Evolutionary conservation across 495 filamentous ascomycete genomes (phyloP).

Genomic region (Podospora australis): DNA sequence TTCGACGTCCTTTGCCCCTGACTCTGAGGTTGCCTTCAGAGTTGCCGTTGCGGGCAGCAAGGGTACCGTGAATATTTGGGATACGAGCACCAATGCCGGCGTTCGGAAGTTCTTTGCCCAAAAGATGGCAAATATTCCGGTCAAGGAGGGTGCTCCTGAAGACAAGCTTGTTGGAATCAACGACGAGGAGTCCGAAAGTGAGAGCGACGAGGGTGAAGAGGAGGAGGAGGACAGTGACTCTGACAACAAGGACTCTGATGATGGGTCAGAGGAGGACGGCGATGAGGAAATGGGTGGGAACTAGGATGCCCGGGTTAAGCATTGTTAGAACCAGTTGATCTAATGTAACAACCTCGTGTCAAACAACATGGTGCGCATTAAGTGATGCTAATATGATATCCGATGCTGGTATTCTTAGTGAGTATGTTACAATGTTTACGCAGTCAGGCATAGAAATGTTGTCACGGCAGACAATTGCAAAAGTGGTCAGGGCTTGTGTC

Average conservation of each 20-base stretch:
- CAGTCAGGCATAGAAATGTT: no score
- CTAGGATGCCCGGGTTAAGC: slow-evolving; percentile 24
- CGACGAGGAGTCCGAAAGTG: slow-evolving; percentile 55
- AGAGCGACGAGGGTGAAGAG: slow-evolving; percentile 48
- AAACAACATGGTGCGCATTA: no score
- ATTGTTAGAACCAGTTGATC: no score
- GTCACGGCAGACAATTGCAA: no score
- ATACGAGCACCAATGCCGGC: slow-evolving; percentile 87
- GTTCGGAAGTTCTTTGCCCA: slow-evolving; percentile 83
- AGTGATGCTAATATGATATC: no score
- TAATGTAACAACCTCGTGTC: no score
- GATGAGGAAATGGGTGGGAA: slow-evolving; percentile 87
- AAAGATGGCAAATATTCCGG: slow-evolving; percentile 45
- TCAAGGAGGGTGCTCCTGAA: slow-evolving; percentile 52
- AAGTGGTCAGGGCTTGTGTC: no score
- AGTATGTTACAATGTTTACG: no score
- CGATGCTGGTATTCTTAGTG: no score
- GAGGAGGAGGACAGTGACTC: no score
- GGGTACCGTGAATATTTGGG: slow-evolving; percentile 89
- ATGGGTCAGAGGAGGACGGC: slow-evolving; percentile 49
- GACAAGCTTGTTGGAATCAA: slow-evolving; percentile 72
- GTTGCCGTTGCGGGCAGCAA: slow-evolving; percentile 93
- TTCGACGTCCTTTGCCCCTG: slow-evolving; percentile 80
- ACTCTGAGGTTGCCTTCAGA: slow-evolving; percentile 81
- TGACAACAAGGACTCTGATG: no score